phyloP scores from a whole-genome alignment of 805 yeast species.

The Blastobotrys peoriensis region DNA sequence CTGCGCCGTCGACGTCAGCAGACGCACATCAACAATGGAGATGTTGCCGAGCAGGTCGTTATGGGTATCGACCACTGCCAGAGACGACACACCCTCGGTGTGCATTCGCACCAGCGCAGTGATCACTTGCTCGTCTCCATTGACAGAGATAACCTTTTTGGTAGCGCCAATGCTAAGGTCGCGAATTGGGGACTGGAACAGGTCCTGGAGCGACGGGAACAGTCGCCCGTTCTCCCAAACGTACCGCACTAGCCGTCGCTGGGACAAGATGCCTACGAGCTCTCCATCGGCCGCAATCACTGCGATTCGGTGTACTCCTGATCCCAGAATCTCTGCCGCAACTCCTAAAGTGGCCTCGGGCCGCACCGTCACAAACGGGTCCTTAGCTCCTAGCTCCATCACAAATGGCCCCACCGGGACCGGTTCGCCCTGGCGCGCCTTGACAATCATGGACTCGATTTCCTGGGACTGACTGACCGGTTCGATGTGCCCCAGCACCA shows the following conservation, averaged over 20 bases:
- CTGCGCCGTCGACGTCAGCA: constrained; percentile 81
- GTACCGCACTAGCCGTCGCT: constrained; percentile 76
- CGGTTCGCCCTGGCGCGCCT: constrained; percentile 80
- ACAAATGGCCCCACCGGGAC: constrained; percentile 83
- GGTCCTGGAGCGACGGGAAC: constrained; percentile 73
- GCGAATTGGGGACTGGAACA: constrained; percentile 60
- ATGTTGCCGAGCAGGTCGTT: constrained; percentile 80
- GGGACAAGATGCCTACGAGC: constrained; percentile 82
- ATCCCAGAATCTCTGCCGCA: constrained; percentile 84
- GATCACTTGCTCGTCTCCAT: constrained; percentile 79
- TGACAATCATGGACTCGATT: constrained; percentile 37
- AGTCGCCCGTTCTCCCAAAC: constrained; percentile 90
- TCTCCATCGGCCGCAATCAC: constrained; percentile 47
- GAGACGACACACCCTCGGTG: constrained; percentile 72
- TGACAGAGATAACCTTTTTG: constrained; percentile 64
- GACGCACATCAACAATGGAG: constrained; percentile 87
- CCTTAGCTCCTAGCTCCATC: constrained; percentile 76
- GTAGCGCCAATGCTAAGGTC: constrained; percentile 69
- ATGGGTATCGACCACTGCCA: constrained; percentile 85
- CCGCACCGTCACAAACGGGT: constrained; percentile 74
- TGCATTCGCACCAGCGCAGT: constrained; percentile 87
- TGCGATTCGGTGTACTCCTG: constrained; percentile 93
- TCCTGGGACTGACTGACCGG: constrained; percentile 20
- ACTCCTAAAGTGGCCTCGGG: constrained; percentile 55
- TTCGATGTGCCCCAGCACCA: constrained; percentile 70